These are phyloP conservation scores for Pseudogymnoascus sp. DNA, from an alignment of 2,329 filamentous ascomycete species.

Conservation along the genomic window DNA sequence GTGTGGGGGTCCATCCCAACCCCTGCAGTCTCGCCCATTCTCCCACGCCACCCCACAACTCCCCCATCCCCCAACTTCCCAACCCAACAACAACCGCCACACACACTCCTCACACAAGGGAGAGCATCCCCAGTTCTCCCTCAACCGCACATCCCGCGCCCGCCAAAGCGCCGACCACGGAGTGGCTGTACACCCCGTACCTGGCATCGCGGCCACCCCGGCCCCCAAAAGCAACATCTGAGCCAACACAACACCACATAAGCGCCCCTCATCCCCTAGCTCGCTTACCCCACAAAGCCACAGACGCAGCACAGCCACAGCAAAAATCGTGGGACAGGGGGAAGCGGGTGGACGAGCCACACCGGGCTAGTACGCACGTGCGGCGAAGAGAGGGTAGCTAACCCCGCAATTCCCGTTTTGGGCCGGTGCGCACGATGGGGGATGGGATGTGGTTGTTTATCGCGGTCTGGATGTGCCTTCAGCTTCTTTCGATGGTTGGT, in stretches of 20 bases:
- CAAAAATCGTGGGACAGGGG: background rate
- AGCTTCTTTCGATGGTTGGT: background rate
- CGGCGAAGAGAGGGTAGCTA: background rate
- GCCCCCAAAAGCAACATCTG: background rate
- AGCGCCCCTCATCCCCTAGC: background rate
- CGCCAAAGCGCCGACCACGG: background rate
- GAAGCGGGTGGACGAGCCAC: background rate
- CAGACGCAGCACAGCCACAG: background rate
- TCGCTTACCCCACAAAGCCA: slow-evolving; percentile 2
- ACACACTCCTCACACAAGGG: background rate
- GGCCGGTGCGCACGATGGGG: background rate
- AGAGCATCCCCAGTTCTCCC: background rate
- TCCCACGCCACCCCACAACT: slow-evolving; percentile 1
- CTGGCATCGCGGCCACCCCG: background rate
- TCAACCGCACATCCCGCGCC: background rate
- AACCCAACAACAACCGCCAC: background rate
- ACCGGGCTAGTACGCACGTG: background rate
- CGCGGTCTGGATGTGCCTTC: background rate
- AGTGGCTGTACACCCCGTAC: background rate
- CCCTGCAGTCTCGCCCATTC: background rate
- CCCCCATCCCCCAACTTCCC: background rate
- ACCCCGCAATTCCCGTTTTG: background rate
- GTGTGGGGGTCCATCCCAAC: background rate
- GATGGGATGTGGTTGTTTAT: background rate
- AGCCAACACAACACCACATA: background rate